Percentiles rank a stretch among this genome's conserved stretches.
Evolutionary conservation across 192 early-diverging fungal species (phyloP).

Genomic region (Coemansia sp.): DNA sequence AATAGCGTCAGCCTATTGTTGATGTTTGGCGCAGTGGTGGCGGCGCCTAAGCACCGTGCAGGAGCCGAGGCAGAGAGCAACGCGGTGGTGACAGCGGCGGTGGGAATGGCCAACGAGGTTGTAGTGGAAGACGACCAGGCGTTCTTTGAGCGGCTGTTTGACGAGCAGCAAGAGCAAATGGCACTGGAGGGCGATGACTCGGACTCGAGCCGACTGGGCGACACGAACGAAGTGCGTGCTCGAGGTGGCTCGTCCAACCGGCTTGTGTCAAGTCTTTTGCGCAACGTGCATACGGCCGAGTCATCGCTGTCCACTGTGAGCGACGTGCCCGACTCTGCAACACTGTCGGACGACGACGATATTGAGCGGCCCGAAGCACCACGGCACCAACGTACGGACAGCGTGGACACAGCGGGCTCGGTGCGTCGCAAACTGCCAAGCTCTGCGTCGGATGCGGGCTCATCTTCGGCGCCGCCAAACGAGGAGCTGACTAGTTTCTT

Average conservation of each 20-base stretch:
- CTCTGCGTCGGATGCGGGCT: constrained; percentile 1
- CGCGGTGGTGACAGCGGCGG: constrained; percentile 50
- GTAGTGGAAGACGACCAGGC: constrained; percentile 83
- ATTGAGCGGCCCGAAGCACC: constrained; percentile 11
- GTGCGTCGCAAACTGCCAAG: constrained; percentile 22
- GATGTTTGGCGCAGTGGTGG: constrained; percentile 40
- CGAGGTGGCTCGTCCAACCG: constrained; percentile 23
- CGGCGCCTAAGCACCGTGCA: constrained; percentile 61
- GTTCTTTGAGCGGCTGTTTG: constrained; percentile 80
- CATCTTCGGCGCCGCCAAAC: constrained; percentile 45
- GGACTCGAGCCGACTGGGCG: constrained; percentile 6
- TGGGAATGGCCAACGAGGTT: constrained; percentile 61
- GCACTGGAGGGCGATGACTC: constrained; percentile 57
- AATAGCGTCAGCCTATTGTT: constrained; percentile 16
- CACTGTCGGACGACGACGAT: constrained; percentile 44
- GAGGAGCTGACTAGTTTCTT: constrained; percentile 90
- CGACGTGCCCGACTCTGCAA: constrained; percentile 22
- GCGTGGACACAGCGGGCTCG: constrained; percentile 6
- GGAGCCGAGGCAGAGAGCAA: constrained; percentile 59
- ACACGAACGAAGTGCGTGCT: constrained; percentile 11
- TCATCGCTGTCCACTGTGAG: constrained; percentile 41
- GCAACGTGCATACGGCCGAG: constrained; percentile 33
- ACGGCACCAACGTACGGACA: constrained; percentile 5
- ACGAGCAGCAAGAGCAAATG: constrained; percentile 63
- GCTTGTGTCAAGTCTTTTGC: constrained; percentile 30